Conservation (phyloP, 1,284 basidiomycete genomes). For the Ganoderma sinense region DNA sequence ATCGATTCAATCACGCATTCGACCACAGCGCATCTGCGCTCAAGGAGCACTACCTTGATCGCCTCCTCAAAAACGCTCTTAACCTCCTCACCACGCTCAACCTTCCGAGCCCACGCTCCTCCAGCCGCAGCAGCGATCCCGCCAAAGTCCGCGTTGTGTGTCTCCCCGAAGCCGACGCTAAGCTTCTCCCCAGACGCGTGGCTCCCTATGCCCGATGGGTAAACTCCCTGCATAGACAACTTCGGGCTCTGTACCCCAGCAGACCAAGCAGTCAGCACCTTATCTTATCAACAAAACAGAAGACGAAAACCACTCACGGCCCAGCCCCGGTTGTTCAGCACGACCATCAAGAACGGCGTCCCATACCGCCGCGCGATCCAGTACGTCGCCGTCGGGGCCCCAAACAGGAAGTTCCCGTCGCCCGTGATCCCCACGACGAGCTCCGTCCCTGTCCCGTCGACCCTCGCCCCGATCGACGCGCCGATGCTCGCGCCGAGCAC, state of each 20-base stretch:
- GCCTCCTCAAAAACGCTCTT: slow-evolving; percentile 55
- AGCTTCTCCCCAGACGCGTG: slow-evolving; percentile 54
- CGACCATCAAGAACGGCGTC: slow-evolving; percentile 71
- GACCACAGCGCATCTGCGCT: slow-evolving; percentile 68
- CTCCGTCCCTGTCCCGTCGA: slow-evolving; percentile 46
- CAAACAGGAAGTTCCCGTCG: slow-evolving; percentile 74
- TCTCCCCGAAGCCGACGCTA: slow-evolving; percentile 70
- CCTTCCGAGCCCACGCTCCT: slow-evolving; percentile 66
- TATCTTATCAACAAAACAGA: background rate
- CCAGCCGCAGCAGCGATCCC: slow-evolving; percentile 70
- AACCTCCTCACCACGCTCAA: slow-evolving; percentile 49
- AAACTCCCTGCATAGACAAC: slow-evolving; percentile 68
- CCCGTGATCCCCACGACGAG: slow-evolving; percentile 66
- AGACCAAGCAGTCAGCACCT: slow-evolving; percentile 10
- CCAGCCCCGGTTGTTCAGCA: slow-evolving; percentile 79
- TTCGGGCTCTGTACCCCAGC: slow-evolving; percentile 56
- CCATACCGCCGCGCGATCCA: slow-evolving; percentile 73
- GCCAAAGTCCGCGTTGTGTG: slow-evolving; percentile 62
- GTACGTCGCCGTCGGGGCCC: slow-evolving; percentile 67
- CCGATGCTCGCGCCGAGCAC: slow-evolving; percentile 69
- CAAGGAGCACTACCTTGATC: slow-evolving; percentile 60
- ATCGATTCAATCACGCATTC: slow-evolving; percentile 57
- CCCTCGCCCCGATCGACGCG: slow-evolving; percentile 52
- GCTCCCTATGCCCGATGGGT: slow-evolving; percentile 65
- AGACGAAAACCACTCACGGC: slow-evolving; percentile 45